These are phyloP conservation scores for Fusarium sp. DNA, from an alignment of 2,329 filamentous ascomycete species.

Conservation along the genomic window DNA sequence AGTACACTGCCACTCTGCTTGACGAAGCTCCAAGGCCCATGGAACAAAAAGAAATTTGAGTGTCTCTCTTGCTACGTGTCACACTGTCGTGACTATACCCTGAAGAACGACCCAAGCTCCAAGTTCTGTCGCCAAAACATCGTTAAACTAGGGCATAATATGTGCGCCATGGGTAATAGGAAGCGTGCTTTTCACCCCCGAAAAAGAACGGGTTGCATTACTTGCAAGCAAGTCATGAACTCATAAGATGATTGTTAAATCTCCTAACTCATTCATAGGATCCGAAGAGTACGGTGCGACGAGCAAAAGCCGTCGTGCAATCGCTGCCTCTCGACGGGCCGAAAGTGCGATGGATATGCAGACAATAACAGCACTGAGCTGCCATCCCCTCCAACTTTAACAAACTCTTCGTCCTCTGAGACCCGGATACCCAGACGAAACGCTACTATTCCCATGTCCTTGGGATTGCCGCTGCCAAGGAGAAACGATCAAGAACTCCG, in stretches of 20 bases:
- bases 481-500: not conserved
- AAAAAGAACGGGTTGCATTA: not conserved
- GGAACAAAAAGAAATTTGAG: not conserved
- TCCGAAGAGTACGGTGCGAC: not conserved
- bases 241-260: not conserved
- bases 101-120: too few relatives aligned
- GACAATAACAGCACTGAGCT: not conserved
- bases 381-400: not conserved
- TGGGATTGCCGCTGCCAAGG: not conserved
- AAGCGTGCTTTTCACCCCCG: not conserved
- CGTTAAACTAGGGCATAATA: not conserved
- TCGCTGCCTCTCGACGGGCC: slow-evolving; percentile 15
- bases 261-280: not conserved
- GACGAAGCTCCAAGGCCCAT: not conserved
- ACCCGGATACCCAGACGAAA: not conserved
- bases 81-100: accelerated
- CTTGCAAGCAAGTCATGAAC: not conserved
- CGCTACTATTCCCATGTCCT: too few relatives aligned
- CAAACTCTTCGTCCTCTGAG: accelerated
- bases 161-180: not conserved
- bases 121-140: not conserved
- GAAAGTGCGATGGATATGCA: slow-evolving; percentile 16
- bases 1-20: not conserved
- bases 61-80: not conserved
- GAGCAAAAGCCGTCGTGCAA: slow-evolving; percentile 5